Percentiles rank a stretch among this genome's conserved stretches.
Conservation (phyloP, 768 basidiomycete genomes). For the Lentinula detonsa region DNA sequence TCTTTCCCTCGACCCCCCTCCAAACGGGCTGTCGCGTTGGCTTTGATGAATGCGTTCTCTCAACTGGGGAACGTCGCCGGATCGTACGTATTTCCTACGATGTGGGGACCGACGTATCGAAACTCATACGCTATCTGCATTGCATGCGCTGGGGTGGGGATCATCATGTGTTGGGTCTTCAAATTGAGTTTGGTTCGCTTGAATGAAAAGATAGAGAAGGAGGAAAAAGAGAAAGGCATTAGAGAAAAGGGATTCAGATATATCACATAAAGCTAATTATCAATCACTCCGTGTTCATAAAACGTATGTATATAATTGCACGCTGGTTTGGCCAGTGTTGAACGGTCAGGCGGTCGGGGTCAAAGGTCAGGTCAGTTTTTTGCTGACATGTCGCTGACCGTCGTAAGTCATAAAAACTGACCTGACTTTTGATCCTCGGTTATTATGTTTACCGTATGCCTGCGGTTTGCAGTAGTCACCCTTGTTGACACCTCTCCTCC, state of each 20-base stretch:
- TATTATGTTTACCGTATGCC: no score
- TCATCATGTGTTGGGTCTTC: constrained; percentile 49
- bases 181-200: constrained; percentile 29
- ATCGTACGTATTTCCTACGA: constrained; percentile 65
- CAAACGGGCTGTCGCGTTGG: constrained; percentile 79
- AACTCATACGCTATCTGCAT: constrained; percentile 55
- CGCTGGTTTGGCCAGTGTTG: no score
- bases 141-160: constrained; percentile 42
- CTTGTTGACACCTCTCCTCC: no score
- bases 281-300: no score
- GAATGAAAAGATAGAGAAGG: constrained; percentile 31
- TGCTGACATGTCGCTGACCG: no score
- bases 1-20: constrained; percentile 69
- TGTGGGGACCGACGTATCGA: constrained; percentile 64
- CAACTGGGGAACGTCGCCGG: constrained; percentile 83
- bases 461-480: no score
- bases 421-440: no score
- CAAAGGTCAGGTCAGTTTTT: no score
- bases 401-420: no score
- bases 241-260: constrained; percentile 45
- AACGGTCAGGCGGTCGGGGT: no score
- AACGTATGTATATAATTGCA: no score
- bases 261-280: constrained; percentile 24
- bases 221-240: constrained; percentile 33
- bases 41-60: constrained; percentile 73